Percentiles rank a stretch among this genome's conserved stretches.
phyloP scores from a whole-genome alignment of 2,329 filamentous ascomycete species.

The Nemania serpens region DNA sequence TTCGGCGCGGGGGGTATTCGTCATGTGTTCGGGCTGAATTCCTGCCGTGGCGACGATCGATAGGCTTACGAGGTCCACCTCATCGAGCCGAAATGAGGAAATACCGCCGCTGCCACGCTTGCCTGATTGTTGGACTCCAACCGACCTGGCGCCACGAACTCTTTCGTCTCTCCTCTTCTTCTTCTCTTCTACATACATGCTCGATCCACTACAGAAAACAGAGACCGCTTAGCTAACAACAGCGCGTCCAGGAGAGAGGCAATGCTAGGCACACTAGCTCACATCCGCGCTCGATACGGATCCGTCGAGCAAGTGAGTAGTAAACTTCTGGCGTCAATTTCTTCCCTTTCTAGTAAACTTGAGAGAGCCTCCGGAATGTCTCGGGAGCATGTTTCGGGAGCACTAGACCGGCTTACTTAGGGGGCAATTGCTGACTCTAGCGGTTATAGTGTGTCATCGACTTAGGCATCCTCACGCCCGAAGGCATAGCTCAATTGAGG shows the following conservation, averaged over 20 bases:
- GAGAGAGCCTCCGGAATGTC: too few species aligned
- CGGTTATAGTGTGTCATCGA: conserved; percentile 68
- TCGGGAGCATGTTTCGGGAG: too few species aligned
- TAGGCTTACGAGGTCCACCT: background rate
- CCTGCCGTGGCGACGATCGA: background rate
- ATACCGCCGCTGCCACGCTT: background rate
- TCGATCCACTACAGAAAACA: background rate
- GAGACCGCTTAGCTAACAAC: conserved; percentile 28
- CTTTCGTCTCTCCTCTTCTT: background rate
- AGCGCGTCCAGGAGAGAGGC: conserved; percentile 47
- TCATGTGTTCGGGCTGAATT: background rate
- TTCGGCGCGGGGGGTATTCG: too few species aligned
- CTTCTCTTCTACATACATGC: background rate
- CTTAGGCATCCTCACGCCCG: conserved; percentile 60
- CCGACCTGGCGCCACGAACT: too few species aligned
- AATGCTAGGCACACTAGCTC: conserved; percentile 55
- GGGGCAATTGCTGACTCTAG: too few species aligned
- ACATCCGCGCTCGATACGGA: conserved; percentile 64
- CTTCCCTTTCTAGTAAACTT: too few species aligned
- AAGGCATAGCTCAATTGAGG: conserved; percentile 52
- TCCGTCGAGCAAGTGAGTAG: conserved; percentile 64
- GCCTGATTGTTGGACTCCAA: background rate
- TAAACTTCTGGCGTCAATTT: too few species aligned
- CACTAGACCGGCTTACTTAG: too few species aligned
- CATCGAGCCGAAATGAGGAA: background rate